Base-by-base conservation (phyloP, 1,284 basidiomycete genomes). In the Malassezia psittaci region DNA sequence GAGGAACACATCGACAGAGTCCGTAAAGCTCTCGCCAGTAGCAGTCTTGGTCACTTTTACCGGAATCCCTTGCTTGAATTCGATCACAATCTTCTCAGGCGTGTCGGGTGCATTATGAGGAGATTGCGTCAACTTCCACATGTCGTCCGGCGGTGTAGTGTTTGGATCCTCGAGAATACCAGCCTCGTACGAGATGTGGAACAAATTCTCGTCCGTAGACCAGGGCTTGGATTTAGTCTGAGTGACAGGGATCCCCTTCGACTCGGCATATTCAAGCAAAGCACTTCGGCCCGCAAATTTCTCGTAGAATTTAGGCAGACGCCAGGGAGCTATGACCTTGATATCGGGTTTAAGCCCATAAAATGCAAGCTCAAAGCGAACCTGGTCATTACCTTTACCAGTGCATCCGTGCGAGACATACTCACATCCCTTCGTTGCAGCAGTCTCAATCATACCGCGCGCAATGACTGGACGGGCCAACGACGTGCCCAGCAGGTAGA, bases 161-260 rank as follows among this genome's bases (percentile, higher is more conserved):
- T 94, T 83, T 66, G 93, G 93, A 76, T 98, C 88, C 77, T 99
- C 94, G 63, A 98, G 85, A 76, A 98, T 96, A 55, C 93, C 93
- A 33, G 93, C 93, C 78, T 99, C 93, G 79, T 96, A 98, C 19
- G 91, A 98, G 77, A 96, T 98, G 81, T 99, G 93, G 85, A 94
- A 96, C 54, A 98, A 81, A 79, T 98, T 98, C 79, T 96, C 94
- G 77, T 74, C 71, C 13, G 93, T 99, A 10, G 91, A 96, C 94
- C 94, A 99, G 36, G 94, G 93, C 80, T 98, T 96, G 59, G 90
- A 83, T 41, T 88, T 83, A 56, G 93, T 99, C 79, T 99, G 93
- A 64, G 85, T 82, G 58, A 98, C 91, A 55, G 90, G 90, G 65
- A 98, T 96, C 51, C 83, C 79, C 77, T 91, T 90, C 74, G 88